Conservation (phyloP, 2,329 filamentous ascomycete genomes). For the Colletotrichum sansevieriae region DNA sequence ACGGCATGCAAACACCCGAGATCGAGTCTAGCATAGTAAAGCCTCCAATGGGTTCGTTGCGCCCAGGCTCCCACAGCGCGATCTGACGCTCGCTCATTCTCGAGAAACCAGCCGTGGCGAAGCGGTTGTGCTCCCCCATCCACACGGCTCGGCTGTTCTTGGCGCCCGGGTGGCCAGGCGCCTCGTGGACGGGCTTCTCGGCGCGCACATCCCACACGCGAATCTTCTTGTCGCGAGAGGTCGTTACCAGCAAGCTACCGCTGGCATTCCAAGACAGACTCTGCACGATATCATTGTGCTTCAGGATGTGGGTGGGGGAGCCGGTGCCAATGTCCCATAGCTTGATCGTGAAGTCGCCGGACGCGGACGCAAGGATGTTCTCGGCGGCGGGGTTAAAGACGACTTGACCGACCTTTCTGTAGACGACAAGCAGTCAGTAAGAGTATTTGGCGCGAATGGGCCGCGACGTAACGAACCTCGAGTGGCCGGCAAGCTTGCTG, state of each 20-base stretch:
- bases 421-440: slow-evolving; percentile 7
- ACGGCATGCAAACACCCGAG: slow-evolving; percentile 98
- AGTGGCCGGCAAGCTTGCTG: slow-evolving; percentile 86
- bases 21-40: slow-evolving; percentile 94
- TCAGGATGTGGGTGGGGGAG: slow-evolving; percentile 79
- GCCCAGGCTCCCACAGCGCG: slow-evolving; percentile 93
- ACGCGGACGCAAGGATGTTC: slow-evolving; percentile 94
- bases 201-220: slow-evolving; percentile 98
- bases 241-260: slow-evolving; percentile 88
- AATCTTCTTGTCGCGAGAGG: slow-evolving; percentile 97
- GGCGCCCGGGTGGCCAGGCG: slow-evolving; percentile 87
- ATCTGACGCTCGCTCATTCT: slow-evolving; percentile 98
- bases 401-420: slow-evolving; percentile 96
- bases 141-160: slow-evolving; percentile 98
- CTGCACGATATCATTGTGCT: slow-evolving; percentile 92
- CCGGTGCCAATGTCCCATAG: slow-evolving; percentile 93
- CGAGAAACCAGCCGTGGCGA: slow-evolving; percentile 97
- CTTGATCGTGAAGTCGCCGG: slow-evolving; percentile 94
- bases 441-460: slow-evolving; percentile 17
- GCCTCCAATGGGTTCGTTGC: slow-evolving; percentile 86
- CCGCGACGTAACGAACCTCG: slow-evolving; percentile 69
- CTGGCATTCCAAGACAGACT: slow-evolving; percentile 96
- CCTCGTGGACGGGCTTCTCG: slow-evolving; percentile 87
- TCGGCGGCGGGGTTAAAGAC: slow-evolving; percentile 97
- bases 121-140: slow-evolving; percentile 96